These are phyloP conservation scores for Cyphellophora europaea DNA, from an alignment of 2,329 filamentous ascomycete species.

Conservation along the genomic window DNA sequence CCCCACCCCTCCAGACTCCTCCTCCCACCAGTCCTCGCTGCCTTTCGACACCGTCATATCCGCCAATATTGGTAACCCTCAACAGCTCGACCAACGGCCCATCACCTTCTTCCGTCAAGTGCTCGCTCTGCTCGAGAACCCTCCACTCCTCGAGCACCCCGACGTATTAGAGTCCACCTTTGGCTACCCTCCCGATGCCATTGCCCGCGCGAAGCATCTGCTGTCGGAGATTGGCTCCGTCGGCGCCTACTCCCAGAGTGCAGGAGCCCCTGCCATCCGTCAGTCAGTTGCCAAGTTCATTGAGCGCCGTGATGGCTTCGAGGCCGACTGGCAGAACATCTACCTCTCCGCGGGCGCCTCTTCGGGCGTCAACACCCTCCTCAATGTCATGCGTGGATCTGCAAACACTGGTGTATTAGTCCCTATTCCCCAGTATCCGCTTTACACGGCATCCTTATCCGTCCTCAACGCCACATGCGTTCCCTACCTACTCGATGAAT, in stretches of 20 bases:
- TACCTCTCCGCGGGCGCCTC: slow-evolving; percentile 90
- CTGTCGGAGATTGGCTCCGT: slow-evolving; percentile 80
- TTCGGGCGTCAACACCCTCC: slow-evolving; percentile 85
- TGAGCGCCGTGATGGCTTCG: slow-evolving; percentile 81
- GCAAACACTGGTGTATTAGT: slow-evolving; percentile 76
- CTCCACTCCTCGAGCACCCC: slow-evolving; percentile 69
- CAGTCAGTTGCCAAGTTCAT: slow-evolving; percentile 89
- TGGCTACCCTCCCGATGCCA: slow-evolving; percentile 82
- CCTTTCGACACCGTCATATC: slow-evolving; percentile 89
- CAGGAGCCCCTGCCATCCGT: slow-evolving; percentile 76
- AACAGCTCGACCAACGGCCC: slow-evolving; percentile 97
- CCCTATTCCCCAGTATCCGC: slow-evolving; percentile 93
- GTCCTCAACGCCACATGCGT: slow-evolving; percentile 79
- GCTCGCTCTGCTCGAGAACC: slow-evolving; percentile 85
- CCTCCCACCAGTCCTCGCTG: too few relatives aligned
- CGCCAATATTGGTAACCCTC: slow-evolving; percentile 97
- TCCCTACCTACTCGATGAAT: slow-evolving; percentile 88
- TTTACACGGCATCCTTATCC: slow-evolving; percentile 88
- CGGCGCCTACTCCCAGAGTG: slow-evolving; percentile 91
- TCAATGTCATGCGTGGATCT: slow-evolving; percentile 76
- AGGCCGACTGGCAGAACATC: slow-evolving; percentile 69
- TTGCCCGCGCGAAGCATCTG: slow-evolving; percentile 72
- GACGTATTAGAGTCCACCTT: slow-evolving; percentile 65
- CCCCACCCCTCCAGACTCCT: slow-evolving; percentile 32
- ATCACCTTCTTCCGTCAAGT: slow-evolving; percentile 99